phyloP scores from a whole-genome alignment of 2,329 filamentous ascomycete genomes.

The Lachnum nothofagi region DNA sequence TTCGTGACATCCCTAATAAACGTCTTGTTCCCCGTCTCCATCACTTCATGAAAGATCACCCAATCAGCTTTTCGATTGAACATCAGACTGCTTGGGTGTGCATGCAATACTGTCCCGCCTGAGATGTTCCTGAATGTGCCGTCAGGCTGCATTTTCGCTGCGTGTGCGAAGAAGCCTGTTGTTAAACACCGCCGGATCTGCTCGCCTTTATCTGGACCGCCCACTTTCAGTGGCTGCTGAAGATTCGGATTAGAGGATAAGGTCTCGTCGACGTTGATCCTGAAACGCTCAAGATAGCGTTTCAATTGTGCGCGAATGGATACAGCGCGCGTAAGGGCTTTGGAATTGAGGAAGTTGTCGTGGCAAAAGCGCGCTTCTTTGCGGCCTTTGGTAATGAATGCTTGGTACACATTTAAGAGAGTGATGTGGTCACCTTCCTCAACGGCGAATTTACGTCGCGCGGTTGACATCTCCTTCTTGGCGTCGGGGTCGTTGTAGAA shows the following conservation, averaged over 20 bases:
- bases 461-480: slow-evolving; percentile 68
- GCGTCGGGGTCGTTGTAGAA: slow-evolving; percentile 79
- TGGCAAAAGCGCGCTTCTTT: slow-evolving; percentile 84
- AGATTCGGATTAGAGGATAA: slow-evolving; percentile 37
- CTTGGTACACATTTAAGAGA: slow-evolving; percentile 85
- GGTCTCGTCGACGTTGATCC: slow-evolving; percentile 63
- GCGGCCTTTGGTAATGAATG: slow-evolving; percentile 76
- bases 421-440: slow-evolving; percentile 94
- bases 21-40: slow-evolving; percentile 82
- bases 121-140: slow-evolving; percentile 84
- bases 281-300: slow-evolving; percentile 81
- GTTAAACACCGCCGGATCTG: slow-evolving; percentile 80
- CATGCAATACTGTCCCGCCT: slow-evolving; percentile 71
- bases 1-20: slow-evolving; percentile 91
- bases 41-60: slow-evolving; percentile 91
- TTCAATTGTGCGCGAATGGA: slow-evolving; percentile 83
- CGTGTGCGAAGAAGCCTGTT: slow-evolving; percentile 86
- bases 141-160: slow-evolving; percentile 88
- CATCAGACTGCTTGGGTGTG: slow-evolving; percentile 88
- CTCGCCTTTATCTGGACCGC: slow-evolving; percentile 54
- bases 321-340: slow-evolving; percentile 73
- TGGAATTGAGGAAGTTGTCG: slow-evolving; percentile 82
- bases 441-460: slow-evolving; percentile 76
- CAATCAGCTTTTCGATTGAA: slow-evolving; percentile 96
- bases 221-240: slow-evolving; percentile 34